Conservation (phyloP, 768 basidiomycete genomes). For the Auricularia cornea region DNA sequence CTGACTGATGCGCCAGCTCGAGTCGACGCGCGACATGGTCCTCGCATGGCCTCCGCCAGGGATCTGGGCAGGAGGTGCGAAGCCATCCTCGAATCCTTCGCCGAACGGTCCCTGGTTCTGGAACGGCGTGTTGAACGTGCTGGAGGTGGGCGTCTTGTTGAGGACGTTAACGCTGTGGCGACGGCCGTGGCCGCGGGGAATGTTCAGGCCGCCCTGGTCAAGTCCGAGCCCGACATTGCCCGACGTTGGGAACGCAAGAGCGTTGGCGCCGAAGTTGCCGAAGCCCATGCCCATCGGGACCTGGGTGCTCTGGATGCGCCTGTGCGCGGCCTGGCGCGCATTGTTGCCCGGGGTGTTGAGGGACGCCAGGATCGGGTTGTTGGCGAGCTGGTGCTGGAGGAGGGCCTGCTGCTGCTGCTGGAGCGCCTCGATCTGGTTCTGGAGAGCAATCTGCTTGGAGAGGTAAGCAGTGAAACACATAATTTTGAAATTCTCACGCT, state of each 20-base stretch:
- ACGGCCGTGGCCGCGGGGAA: constrained; percentile 79
- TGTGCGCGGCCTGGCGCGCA: constrained; percentile 45
- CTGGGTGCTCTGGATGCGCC: constrained; percentile 69
- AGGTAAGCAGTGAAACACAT: neutral
- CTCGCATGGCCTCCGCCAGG: constrained; percentile 62
- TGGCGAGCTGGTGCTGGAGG: constrained; percentile 84
- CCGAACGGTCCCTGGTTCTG: constrained; percentile 20
- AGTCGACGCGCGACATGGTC: constrained; percentile 66
- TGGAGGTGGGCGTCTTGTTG: constrained; percentile 53
- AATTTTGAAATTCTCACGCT: neutral
- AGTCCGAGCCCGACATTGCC: constrained; percentile 32
- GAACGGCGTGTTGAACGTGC: constrained; percentile 15
- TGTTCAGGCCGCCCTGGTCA: constrained; percentile 54
- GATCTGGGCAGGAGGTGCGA: constrained; percentile 40
- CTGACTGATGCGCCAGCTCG: constrained; percentile 86
- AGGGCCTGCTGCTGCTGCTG: constrained; percentile 87
- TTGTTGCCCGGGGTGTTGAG: constrained; percentile 54
- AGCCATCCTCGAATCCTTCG: constrained; percentile 77
- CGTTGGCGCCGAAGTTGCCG: constrained; percentile 52
- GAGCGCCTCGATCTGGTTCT: constrained; percentile 82
- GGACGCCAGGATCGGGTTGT: constrained; percentile 67
- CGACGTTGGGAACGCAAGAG: constrained; percentile 31
- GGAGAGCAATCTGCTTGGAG: constrained; percentile 63
- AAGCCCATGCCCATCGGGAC: constrained; percentile 54
- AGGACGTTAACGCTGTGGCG: constrained; percentile 89